phyloP scores from a whole-genome alignment of 805 yeast genomes.

The Sungouiella blattae region DNA sequence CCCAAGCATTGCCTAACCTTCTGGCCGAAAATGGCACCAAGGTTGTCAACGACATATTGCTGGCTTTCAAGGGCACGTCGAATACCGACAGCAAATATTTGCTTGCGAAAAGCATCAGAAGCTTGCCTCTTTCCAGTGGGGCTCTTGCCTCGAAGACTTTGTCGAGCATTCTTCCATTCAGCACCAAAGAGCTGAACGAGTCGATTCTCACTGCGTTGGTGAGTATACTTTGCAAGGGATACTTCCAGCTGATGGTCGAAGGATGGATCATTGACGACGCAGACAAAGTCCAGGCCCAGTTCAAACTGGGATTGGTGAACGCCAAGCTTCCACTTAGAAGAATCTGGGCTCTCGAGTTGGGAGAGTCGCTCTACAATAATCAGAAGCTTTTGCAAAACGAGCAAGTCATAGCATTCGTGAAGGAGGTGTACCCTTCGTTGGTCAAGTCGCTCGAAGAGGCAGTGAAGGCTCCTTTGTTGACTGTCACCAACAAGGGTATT shows the following conservation, averaged over 20 bases:
- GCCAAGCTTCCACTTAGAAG: conserved; percentile 60
- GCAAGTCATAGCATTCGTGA: conserved; percentile 3
- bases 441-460: conserved; percentile 39
- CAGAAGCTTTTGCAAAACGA: conserved; percentile 4
- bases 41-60: conserved; percentile 52
- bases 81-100: conserved; percentile 63
- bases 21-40: conserved; percentile 21
- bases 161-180: conserved; percentile 45
- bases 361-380: conserved; percentile 22
- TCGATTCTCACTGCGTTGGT: conserved; percentile 48
- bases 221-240: conserved; percentile 46
- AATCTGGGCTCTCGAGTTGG: conserved; percentile 62
- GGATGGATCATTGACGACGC: conserved; percentile 6
- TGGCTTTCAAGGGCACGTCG: conserved; percentile 52
- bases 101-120: conserved; percentile 36
- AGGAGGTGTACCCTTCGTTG: conserved; percentile 21
- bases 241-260: conserved; percentile 18
- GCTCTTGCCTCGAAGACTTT: conserved; percentile 30
- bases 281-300: conserved; percentile 21
- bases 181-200: conserved; percentile 77
- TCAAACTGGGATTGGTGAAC: conserved; percentile 62
- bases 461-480: conserved; percentile 48
- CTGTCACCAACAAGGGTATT: conserved; percentile 50
- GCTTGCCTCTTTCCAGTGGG: conserved; percentile 8
- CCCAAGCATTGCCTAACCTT: conserved; percentile 12